Evolutionary conservation across 108 stramenopile genomes (phyloP), one percentile per base, ranked within the genome.

Genomic region (Thalassiosira profunda): DNA sequence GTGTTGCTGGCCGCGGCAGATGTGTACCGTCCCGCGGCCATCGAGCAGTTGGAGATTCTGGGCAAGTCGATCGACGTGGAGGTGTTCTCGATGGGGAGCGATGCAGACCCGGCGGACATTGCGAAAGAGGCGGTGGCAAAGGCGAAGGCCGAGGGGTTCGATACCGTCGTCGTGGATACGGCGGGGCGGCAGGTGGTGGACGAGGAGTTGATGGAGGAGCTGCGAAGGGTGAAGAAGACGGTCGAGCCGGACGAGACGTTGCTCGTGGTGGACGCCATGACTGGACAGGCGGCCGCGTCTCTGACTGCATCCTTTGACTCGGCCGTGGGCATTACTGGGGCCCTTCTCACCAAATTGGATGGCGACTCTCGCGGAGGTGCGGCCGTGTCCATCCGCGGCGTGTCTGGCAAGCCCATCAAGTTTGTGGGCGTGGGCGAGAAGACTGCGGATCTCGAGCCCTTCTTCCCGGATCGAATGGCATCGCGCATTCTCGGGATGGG

Each of bases 211-310:
- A 98, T 98, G 98, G 83, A 68, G 7, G 98, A 98, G 72, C 86
- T 98, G 36, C 64, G 86, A 30, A 40, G 84, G 40, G 90, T 97
- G 8, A 86, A 97, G 80, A 68, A 84, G 44, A 67, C 71, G 41
- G 88, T 95, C 3, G 58, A 86, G 62, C 93, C 98, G 9, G 87
- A 93, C 53, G 98, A 98, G 76, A 95, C 95, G 24, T 81, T 98
- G n/a, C 86, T 98, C 15, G 96, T 98, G 12, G 96, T 98, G 6
- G 98, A 98, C 74, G 96, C 97, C 42, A 97, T 98, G 97, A 98
- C 97, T 5, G 98, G 98, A 33, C 98, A 98, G 70, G 98, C 96
- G 52, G 98, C 98, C 10, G 98, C 98, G 5, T 88, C 93, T 18
- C 72, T 97, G 54, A 97, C 98, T 20, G 93, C 94, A 24, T 82